A percentile compares a stretch with the other conserved stretches of the same genome.
Evolutionary conservation across 495 filamentous ascomycete species (phyloP).

Genomic region (Tuber umbilicatum): DNA sequence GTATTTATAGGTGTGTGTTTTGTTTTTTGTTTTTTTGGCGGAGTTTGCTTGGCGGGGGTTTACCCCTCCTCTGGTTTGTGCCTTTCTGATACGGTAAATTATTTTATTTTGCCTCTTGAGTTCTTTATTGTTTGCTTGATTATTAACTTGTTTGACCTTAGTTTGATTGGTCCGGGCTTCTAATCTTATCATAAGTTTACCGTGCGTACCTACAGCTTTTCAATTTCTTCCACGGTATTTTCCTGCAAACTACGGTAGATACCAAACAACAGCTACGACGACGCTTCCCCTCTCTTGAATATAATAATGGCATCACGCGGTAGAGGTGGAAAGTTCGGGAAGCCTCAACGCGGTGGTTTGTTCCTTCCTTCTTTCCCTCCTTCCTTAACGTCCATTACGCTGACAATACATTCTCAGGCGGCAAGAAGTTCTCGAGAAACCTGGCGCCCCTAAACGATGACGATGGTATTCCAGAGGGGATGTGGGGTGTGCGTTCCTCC

Average conservation of each 20-base stretch:
- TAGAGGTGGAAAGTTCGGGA: constrained; percentile 70
- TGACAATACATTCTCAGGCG: constrained; percentile 51
- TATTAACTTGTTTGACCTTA: too few relatives aligned
- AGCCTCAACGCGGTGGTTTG: constrained; percentile 84
- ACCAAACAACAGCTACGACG: constrained; percentile 5
- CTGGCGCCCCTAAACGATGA: constrained; percentile 76
- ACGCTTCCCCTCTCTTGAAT: constrained; percentile 1
- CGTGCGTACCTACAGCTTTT: constrained; percentile 1
- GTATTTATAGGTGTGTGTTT: constrained; percentile 16
- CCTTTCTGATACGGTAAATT: too few relatives aligned
- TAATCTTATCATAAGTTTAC: background rate
- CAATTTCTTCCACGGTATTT: background rate
- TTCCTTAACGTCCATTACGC: background rate
- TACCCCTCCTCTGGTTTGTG: too few relatives aligned
- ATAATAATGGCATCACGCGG: constrained; percentile 58
- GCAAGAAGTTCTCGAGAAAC: constrained; percentile 88
- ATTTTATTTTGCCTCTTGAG: too few relatives aligned
- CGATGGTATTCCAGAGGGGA: constrained; percentile 57
- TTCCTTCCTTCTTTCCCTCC: constrained; percentile 8
- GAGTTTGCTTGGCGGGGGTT: too few relatives aligned
- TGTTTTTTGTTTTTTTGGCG: background rate
- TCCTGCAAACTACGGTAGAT: background rate
- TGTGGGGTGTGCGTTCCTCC: constrained; percentile 61
- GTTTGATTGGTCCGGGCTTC: background rate
- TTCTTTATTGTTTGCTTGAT: too few relatives aligned